A percentile compares a stretch with the other conserved stretches of the same genome.
Conservation (phyloP, 345 rosid species). For the Syzygium jambos region DNA sequence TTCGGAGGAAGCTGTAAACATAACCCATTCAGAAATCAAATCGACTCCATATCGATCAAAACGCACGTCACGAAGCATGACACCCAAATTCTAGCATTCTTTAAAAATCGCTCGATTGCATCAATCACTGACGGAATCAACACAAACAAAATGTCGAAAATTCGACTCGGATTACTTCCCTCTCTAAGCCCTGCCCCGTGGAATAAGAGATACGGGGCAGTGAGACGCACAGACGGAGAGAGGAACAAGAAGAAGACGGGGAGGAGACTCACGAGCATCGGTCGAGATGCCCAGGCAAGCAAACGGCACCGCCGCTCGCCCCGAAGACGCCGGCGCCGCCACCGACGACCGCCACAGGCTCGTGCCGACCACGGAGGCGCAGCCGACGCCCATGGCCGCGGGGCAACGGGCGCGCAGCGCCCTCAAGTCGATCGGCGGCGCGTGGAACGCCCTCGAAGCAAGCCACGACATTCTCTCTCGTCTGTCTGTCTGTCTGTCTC, state of each 20-base stretch:
- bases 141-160: background rate
- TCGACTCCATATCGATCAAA: background rate
- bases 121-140: background rate
- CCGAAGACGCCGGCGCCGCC: constrained; percentile 7
- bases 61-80: background rate
- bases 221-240: background rate
- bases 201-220: background rate
- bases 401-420: constrained; percentile 13
- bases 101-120: background rate
- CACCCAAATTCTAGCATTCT: background rate
- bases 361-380: constrained; percentile 24
- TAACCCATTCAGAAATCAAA: background rate
- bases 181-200: background rate
- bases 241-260: background rate
- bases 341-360: constrained; percentile 12
- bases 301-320: constrained; percentile 15
- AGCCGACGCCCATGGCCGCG: constrained; percentile 22
- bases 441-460: constrained; percentile 18
- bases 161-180: background rate
- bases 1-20: background rate
- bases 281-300: constrained; percentile 35
- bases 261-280: constrained; percentile 20
- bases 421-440: constrained; percentile 20
- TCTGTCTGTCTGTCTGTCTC: background rate
- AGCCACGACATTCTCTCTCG: constrained; percentile 30